Evolutionary conservation across 1,139 yeast genomes (phyloP).

Genomic region (Torulaspora globosa): DNA sequence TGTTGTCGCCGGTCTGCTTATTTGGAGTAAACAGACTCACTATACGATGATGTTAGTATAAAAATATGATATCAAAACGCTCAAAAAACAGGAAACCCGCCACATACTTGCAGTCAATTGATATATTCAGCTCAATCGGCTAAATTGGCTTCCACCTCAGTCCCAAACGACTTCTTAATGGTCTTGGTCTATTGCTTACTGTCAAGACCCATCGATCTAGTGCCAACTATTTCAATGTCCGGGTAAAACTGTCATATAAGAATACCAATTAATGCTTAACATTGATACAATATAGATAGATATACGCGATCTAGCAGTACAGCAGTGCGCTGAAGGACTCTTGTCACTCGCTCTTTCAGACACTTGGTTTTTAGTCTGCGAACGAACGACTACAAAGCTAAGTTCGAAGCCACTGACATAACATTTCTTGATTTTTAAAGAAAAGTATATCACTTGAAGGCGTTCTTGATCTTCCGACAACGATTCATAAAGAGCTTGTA

Average conservation of each 20-base stretch:
- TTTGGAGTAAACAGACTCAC: slow-evolving; percentile 26
- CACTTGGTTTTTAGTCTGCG: not conserved
- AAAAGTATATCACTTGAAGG: not conserved
- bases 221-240: not conserved
- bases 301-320: too few species aligned
- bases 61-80: not conserved
- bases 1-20: slow-evolving; percentile 15
- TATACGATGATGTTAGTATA: slow-evolving; percentile 12
- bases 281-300: not conserved
- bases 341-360: too few species aligned
- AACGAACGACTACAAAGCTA: not conserved
- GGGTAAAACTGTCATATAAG: not conserved
- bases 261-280: not conserved
- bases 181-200: not conserved
- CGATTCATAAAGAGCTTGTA: not conserved
- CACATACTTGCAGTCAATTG: not conserved
- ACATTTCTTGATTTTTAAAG: not conserved
- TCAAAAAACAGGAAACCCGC: too few species aligned
- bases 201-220: not conserved
- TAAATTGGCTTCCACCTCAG: not conserved
- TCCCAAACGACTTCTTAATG: not conserved
- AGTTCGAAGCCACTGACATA: not conserved
- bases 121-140: not conserved
- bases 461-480: not conserved
- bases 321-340: too few species aligned